These are phyloP conservation scores for Thielaviopsis cerberus DNA, from an alignment of 2,329 filamentous ascomycete species.

Conservation along the genomic window DNA sequence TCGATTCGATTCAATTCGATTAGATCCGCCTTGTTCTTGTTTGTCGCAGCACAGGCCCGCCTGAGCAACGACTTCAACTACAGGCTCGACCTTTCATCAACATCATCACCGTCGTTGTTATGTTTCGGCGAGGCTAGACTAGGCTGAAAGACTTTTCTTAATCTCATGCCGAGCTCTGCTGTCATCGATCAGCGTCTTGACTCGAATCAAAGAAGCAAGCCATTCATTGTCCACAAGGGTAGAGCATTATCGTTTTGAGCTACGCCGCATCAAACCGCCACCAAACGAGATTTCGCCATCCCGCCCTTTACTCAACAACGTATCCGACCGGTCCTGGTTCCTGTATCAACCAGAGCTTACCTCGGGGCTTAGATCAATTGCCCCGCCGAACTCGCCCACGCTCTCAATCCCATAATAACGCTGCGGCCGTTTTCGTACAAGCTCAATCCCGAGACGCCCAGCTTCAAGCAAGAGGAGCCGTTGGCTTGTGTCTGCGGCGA, in stretches of 20 bases:
- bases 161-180: no score
- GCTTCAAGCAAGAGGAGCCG: conserved; percentile 8
- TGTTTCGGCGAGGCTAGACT: neutral
- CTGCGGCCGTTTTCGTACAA: conserved; percentile 9
- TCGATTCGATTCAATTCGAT: neutral
- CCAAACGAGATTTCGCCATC: neutral
- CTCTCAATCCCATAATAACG: conserved; percentile 7
- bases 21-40: neutral
- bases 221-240: neutral
- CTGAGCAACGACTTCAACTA: neutral
- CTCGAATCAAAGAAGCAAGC: neutral
- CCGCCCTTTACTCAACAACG: neutral
- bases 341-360: neutral
- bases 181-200: neutral
- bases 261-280: neutral
- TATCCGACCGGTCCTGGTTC: neutral
- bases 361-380: conserved; percentile 9
- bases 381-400: conserved; percentile 4
- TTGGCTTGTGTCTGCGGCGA: conserved; percentile 12
- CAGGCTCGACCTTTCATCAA: neutral
- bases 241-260: neutral
- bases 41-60: neutral
- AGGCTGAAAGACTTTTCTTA: neutral
- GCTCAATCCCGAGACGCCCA: conserved; percentile 11
- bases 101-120: neutral